A percentile compares a stretch with the other conserved stretches of the same genome.
These are phyloP conservation scores for Castanopsis chinensis DNA, from an alignment of 306 rosid species.

Conservation along the genomic window DNA sequence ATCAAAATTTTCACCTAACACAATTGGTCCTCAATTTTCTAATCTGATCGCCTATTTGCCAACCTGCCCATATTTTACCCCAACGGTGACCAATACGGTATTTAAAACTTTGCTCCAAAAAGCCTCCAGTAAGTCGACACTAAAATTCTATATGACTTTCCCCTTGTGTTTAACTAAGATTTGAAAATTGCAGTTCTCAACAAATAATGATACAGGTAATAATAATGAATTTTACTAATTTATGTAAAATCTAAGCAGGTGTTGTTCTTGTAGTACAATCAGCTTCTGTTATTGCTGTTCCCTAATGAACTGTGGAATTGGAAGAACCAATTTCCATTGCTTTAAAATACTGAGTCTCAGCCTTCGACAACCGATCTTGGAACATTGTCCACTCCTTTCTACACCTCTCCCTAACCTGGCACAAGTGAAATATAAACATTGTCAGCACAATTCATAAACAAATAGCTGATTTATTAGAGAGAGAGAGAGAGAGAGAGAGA, in stretches of 20 bases:
- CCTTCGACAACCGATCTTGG: constrained; percentile 68
- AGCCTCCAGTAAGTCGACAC: background rate
- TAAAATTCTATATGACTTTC: constrained; percentile 21
- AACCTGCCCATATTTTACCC: too few relatives aligned
- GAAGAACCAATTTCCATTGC: constrained; percentile 50
- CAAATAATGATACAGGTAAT: constrained; percentile 17
- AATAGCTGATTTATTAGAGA: background rate
- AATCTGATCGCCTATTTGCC: too few relatives aligned
- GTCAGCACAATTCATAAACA: constrained; percentile 13
- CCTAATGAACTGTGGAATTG: constrained; percentile 47
- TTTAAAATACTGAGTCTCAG: constrained; percentile 72
- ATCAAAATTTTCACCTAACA: too few relatives aligned
- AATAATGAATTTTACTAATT: constrained; percentile 17
- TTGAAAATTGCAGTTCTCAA: constrained; percentile 18
- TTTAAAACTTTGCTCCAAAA: background rate
- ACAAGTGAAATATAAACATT: constrained; percentile 15
- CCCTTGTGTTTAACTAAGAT: constrained; percentile 13
- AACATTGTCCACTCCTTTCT: constrained; percentile 96
- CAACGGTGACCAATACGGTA: too few relatives aligned
- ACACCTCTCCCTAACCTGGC: constrained; percentile 95
- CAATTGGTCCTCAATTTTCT: too few relatives aligned
- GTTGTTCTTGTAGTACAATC: constrained; percentile 22
- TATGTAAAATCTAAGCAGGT: constrained; percentile 20
- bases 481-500: too few relatives aligned
- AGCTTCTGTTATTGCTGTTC: background rate